Evolutionary conservation across 2,329 filamentous ascomycete genomes (phyloP), one percentile per base, ranked within the genome.

Genomic region (Colletotrichum kahawae): DNA sequence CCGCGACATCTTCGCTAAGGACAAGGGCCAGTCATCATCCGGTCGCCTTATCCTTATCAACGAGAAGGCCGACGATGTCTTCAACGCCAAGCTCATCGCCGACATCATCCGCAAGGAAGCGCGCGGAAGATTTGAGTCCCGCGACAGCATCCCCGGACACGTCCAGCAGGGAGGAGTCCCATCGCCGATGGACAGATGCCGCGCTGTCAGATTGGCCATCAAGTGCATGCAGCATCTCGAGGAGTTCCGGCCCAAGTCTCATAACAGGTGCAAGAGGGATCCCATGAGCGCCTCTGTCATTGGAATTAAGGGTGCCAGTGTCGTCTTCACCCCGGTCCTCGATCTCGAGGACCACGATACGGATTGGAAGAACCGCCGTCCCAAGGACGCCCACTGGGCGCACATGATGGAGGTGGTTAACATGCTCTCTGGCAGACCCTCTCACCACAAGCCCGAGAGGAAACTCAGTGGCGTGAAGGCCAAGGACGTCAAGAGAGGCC

Each of bases 31-130:
- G 83, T 95, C 93, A 63, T 93, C 96, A 70, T 96, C 96, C 1
- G 97, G 97, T 43, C 96, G 98, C 79, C 91, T 98, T 76, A 97
- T 99, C 77, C 92, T 99, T n/a, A 92, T 98, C 83, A 98, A 98
- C 84, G 97, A 99, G 85, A 96, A 95, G 85, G 94, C 97, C 8
- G 97, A 95, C 80, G 92, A 90, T 80, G 96, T 96, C 18, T 98
- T 98, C 88, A 95, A 91, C 65, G 98, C 97, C 21, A 95, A 98
- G 84, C 91, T 98, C 73, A 96, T 99, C 80, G 96, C 96, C 38
- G 94, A 96, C 82, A 98, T 98, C 85, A 98, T 99, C 86, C 94
- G 94, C 74, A 95, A 98, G 79, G 97, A 98, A 84, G 95, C 95
- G 10, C 93, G 95, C 79, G 95, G 95, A 78, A 93, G 95, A 18